Base-by-base conservation (phyloP, 495 filamentous ascomycete genomes). In the Penicillium steckii region DNA sequence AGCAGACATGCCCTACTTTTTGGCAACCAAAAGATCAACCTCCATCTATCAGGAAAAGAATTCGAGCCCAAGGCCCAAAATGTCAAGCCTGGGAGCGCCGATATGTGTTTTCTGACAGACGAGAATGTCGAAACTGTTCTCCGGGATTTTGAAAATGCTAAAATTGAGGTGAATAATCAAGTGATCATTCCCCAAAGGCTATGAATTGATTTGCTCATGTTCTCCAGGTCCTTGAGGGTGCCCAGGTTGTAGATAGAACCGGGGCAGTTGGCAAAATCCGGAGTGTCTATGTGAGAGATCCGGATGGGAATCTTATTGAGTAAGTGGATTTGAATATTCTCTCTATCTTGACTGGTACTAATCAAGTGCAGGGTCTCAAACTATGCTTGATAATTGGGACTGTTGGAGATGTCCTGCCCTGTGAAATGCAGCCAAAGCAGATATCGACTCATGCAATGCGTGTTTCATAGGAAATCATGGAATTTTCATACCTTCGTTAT, bases 261-360 rank as follows among this genome's bases (percentile, higher is more conserved):
- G 78, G 80, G 13, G 77, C 79, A 2, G 62, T 67, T 17, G 75
- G 75, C 4, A 74, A 67, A 40, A 51, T 82, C n/a, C 64, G 72
- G 15, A 83, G 79, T 61, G 73, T 81, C 2, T 81, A 81, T 68
- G 68, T 75, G 53, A 65, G 80, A 25, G 80, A 82, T 62, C 77
- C 78, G 1, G 79, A 83, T 71, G 76, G 74, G 15, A 83, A 83
- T 64, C 64, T 83, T 24, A 73, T 83, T 45, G 79, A 82, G 78
- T 80, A 59, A 50, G 72, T 17, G 33, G 3, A 2, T 37, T 37
- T 37, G 26, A 27, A 27, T 10, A 27, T 27, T 21, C 17, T 27
- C 23, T 23, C 12, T 10, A 10, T 32, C 33, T 4, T 41, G 10
- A 27, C 17, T 43, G 12, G 48, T 13, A 1, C 4, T 42, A 23